Base-by-base conservation (phyloP, 345 rosid genomes). In the Hibiscus syriacus region DNA sequence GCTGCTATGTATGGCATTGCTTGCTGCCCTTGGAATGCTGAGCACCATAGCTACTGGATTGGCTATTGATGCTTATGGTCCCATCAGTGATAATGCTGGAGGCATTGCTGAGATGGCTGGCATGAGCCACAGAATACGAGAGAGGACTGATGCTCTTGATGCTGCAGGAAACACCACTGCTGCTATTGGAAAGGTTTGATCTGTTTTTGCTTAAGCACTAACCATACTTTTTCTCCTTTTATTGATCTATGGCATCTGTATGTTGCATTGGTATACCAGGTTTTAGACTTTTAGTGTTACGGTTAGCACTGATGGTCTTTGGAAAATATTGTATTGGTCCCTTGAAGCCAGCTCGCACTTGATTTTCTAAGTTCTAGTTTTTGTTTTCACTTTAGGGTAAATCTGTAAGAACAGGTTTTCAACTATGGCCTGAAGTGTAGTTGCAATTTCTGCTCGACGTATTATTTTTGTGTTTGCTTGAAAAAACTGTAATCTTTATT, bases 1-100 rank as follows among this genome's bases (percentile, higher is more conserved):
- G 89, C 90, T 53, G 95, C 91, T n/a, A 90, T 90, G 92, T 88
- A 90, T 68, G 96, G 96, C 70, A 84, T 90, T 80, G 90, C 88
- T 3, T 71, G 92, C 90, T 73, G 92, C 94, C 11, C 89, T 85
- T 67, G 94, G 94, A 74, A 88, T 88, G 94, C 77, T 88, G 48
- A 88, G 95, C 75, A 88, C 95, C 75, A 88, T 88, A 58, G 95
- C 95, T 45, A 88, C 89, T 67, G 94, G 91, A 52, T 52, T 88
- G 71, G 89, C 89, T 9, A 88, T 88, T 71, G 94, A 86, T 72
- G 90, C 94, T 0, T 88, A 88, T 50, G 94, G 94, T 70, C 94
- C 94, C 48, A 88, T 88, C 69, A 88, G 94, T 78, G 94, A 88
- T 73, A 88, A 85, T 60, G 90, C 90, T 58, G 93, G 93, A 65